phyloP scores from a whole-genome alignment of 768 basidiomycete species.

The Russula griseocarnosa region DNA sequence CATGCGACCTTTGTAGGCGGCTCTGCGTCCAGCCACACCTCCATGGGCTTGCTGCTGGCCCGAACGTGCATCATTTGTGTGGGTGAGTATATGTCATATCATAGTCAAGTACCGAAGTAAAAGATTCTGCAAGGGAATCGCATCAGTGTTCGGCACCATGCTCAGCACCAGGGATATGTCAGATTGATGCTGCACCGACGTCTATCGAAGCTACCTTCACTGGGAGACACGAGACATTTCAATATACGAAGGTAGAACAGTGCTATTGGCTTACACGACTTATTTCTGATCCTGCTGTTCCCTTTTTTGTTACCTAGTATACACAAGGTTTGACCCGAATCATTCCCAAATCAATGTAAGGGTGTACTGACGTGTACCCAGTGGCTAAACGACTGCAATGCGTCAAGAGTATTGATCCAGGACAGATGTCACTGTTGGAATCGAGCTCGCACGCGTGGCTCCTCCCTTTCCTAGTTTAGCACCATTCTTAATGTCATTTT shows the following conservation, averaged over 20 bases:
- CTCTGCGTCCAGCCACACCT: conserved; percentile 51
- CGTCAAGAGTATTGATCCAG: conserved; percentile 45
- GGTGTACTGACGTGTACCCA: conserved; percentile 28
- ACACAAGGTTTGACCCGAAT: conserved; percentile 45
- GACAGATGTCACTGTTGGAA: too few relatives aligned
- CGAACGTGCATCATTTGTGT: conserved; percentile 48
- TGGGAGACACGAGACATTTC: conserved; percentile 56
- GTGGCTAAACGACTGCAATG: conserved; percentile 51
- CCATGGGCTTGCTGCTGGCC: conserved; percentile 42
- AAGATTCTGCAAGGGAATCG: conserved; percentile 42
- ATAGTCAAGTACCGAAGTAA: neutral
- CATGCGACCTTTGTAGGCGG: conserved; percentile 53
- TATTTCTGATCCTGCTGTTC: too few relatives aligned
- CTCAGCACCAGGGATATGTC: conserved; percentile 47
- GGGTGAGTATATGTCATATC: conserved; percentile 39
- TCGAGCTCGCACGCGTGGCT: too few relatives aligned
- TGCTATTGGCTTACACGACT: too few relatives aligned
- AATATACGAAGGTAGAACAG: conserved; percentile 54
- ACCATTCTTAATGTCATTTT: too few relatives aligned
- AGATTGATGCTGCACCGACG: conserved; percentile 55
- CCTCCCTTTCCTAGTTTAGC: too few relatives aligned
- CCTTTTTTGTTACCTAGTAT: conserved; percentile 42
- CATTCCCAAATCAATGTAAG: too few relatives aligned
- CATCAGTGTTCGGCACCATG: conserved; percentile 48
- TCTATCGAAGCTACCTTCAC: conserved; percentile 61